These are phyloP conservation scores for Vicia sativa DNA, from an alignment of 306 rosid genomes.

Conservation along the genomic window DNA sequence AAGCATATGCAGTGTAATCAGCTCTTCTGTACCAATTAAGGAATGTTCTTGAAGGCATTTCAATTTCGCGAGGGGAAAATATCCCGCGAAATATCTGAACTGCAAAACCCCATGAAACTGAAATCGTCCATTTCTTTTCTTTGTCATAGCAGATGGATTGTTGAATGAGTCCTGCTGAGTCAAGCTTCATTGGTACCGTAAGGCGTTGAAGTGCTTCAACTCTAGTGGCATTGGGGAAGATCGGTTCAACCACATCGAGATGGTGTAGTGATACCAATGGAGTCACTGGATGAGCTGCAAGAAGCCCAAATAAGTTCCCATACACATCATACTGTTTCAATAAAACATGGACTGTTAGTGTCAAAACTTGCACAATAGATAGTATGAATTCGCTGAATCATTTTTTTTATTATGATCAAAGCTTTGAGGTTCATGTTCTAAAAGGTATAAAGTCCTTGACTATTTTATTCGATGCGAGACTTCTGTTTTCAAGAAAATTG, in stretches of 20 bases:
- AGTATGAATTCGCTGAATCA: background rate
- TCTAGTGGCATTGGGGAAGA: conserved; percentile 76
- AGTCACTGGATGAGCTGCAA: conserved; percentile 89
- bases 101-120: conserved; percentile 95
- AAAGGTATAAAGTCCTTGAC: background rate
- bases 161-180: conserved; percentile 86
- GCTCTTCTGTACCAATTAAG: conserved; percentile 92
- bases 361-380: conserved; percentile 4
- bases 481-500: background rate
- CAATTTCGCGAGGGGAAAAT: conserved; percentile 79
- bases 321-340: conserved; percentile 86
- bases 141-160: conserved; percentile 90
- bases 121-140: conserved; percentile 68
- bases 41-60: conserved; percentile 96
- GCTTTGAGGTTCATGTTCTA: background rate
- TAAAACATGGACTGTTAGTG: background rate
- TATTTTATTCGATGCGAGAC: background rate
- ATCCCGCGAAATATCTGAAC: conserved; percentile 87
- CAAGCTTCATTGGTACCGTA: conserved; percentile 66
- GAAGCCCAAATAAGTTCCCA: conserved; percentile 93
- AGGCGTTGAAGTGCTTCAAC: conserved; percentile 77
- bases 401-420: background rate
- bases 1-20: conserved; percentile 93
- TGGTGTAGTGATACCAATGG: conserved; percentile 95
- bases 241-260: conserved; percentile 95